Percentiles rank a stretch among this genome's conserved stretches.
These are phyloP conservation scores for Fomitiporia mediterranea DNA, from an alignment of 1,284 basidiomycete species.

Conservation along the genomic window DNA sequence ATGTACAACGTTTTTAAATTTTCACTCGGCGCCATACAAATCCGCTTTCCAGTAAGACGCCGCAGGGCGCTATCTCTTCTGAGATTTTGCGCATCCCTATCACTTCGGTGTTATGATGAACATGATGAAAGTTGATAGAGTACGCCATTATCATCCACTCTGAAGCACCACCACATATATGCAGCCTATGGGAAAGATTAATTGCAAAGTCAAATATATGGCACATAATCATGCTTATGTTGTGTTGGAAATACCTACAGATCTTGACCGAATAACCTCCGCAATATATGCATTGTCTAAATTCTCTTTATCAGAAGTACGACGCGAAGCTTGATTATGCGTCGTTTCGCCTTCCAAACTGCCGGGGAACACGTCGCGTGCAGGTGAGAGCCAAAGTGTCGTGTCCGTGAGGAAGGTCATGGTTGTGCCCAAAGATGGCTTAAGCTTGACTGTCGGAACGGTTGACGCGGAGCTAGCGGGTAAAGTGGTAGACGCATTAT, in stretches of 20 bases:
- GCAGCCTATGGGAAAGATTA: neutral
- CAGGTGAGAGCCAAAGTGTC: constrained; percentile 57
- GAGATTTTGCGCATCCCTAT: neutral
- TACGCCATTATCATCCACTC: constrained; percentile 10
- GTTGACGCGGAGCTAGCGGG: constrained; percentile 35
- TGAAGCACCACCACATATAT: constrained; percentile 12
- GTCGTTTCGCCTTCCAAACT: neutral
- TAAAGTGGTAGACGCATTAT: constrained; percentile 36
- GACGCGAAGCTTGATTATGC: neutral
- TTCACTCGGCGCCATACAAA: neutral
- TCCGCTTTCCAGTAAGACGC: neutral
- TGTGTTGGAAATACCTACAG: neutral
- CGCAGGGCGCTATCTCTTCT: neutral
- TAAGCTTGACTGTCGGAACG: constrained; percentile 41
- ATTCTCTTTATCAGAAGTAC: neutral
- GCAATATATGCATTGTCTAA: constrained; percentile 10
- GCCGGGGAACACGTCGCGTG: neutral
- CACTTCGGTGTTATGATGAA: neutral
- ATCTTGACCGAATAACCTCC: constrained; percentile 14
- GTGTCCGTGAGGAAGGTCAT: constrained; percentile 69
- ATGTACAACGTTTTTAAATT: neutral
- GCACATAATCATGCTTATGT: no score
- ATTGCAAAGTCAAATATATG: neutral
- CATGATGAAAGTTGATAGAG: constrained; percentile 1
- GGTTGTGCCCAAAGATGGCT: constrained; percentile 69